Percentiles rank a stretch among this genome's conserved stretches.
phyloP scores from a whole-genome alignment of 1,284 basidiomycete genomes.

The Melampsora americana region DNA sequence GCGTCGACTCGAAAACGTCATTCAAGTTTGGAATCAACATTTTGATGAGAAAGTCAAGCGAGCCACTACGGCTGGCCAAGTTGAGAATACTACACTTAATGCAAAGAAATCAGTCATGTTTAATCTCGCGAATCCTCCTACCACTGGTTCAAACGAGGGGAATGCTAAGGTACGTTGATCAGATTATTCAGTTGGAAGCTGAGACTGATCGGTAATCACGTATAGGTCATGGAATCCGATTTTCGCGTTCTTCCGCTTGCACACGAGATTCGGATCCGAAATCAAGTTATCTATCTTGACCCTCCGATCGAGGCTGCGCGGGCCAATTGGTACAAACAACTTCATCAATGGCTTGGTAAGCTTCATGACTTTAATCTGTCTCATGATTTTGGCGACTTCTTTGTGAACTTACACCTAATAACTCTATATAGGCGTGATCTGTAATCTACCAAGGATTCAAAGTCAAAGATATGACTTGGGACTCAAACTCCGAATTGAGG shows the following conservation, averaged over 20 bases:
- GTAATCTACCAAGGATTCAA: constrained; percentile 78
- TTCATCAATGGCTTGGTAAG: constrained; percentile 82
- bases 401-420: neutral
- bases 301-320: constrained; percentile 94
- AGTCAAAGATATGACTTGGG: constrained; percentile 95
- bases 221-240: constrained; percentile 61
- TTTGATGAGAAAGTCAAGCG: constrained; percentile 59
- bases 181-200: constrained; percentile 2
- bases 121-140: constrained; percentile 16
- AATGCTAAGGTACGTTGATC: constrained; percentile 24
- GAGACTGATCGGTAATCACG: constrained; percentile 19
- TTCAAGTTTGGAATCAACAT: constrained; percentile 80
- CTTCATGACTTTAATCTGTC: neutral
- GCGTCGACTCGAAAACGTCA: constrained; percentile 72
- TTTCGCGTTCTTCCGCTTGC: constrained; percentile 76
- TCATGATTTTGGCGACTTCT: neutral
- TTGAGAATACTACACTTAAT: constrained; percentile 15
- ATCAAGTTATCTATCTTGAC: constrained; percentile 97
- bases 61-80: constrained; percentile 12
- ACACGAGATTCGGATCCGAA: constrained; percentile 94
- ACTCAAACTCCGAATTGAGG: constrained; percentile 59
- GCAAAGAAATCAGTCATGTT: constrained; percentile 21
- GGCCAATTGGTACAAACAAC: constrained; percentile 81
- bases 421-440: constrained; percentile 69
- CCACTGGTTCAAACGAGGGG: constrained; percentile 57